These are phyloP conservation scores for barley (Hordeum vulgare) DNA, from an alignment of 176 grass and related monocot genomes.

Conservation along the genomic window DNA sequence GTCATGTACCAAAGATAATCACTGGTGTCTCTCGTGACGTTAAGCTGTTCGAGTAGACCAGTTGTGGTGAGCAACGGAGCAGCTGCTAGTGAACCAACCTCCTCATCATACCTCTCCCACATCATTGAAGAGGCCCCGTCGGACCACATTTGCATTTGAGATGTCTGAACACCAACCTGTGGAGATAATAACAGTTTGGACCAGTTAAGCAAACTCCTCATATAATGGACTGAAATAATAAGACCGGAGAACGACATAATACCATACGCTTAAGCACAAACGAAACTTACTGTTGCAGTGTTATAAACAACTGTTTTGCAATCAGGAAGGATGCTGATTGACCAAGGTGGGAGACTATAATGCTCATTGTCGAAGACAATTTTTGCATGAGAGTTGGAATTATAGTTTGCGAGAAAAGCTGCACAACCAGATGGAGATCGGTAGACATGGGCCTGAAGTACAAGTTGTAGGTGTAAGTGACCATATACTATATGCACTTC, in stretches of 20 bases:
- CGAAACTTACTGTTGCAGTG: slow-evolving; percentile 78
- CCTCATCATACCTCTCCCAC: slow-evolving; percentile 95
- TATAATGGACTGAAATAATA: background rate
- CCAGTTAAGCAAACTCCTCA: slow-evolving; percentile 11
- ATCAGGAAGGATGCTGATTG: slow-evolving; percentile 98
- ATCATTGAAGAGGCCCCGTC: slow-evolving; percentile 58
- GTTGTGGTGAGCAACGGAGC: slow-evolving; percentile 52
- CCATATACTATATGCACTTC: background rate
- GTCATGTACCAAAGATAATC: slow-evolving; percentile 99
- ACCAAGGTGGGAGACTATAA: slow-evolving; percentile 97
- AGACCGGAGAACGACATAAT: background rate
- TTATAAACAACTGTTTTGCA: slow-evolving; percentile 95
- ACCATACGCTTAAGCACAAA: background rate
- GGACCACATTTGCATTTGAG: slow-evolving; percentile 95
- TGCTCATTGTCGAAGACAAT: slow-evolving; percentile 81
- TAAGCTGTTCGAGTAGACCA: slow-evolving; percentile 93
- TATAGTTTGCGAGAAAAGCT: slow-evolving; percentile 90
- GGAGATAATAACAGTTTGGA: background rate
- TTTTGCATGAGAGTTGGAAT: slow-evolving; percentile 64
- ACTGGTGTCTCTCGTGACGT: slow-evolving; percentile 79
- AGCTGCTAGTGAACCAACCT: slow-evolving; percentile 72
- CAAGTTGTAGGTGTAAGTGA: slow-evolving; percentile 13
- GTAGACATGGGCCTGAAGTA: slow-evolving; percentile 81
- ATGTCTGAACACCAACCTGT: slow-evolving; percentile 96
- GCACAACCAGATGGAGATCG: slow-evolving; percentile 69